phyloP scores from a whole-genome alignment of 2,329 filamentous ascomycete genomes.

The Aphanocladium album region DNA sequence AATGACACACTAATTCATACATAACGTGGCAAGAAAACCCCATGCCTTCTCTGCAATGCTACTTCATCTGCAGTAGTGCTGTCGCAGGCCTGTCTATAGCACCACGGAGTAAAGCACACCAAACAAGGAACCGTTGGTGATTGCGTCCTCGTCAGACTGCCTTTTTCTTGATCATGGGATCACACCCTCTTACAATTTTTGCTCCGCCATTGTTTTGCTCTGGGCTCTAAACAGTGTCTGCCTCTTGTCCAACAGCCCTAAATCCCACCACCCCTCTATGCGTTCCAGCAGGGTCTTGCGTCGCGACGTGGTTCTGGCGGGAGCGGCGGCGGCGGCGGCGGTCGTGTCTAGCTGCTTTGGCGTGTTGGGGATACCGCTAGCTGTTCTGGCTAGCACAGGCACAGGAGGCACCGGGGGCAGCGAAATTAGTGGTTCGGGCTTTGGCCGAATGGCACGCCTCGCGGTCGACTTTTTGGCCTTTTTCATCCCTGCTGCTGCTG shows the following conservation, averaged over 20 bases:
- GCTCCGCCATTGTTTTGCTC: conserved; percentile 13
- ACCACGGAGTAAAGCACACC: background rate
- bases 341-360: conserved; percentile 6
- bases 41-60: background rate
- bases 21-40: background rate
- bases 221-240: conserved; percentile 28
- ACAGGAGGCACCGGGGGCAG: conserved; percentile 25
- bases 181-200: conserved; percentile 1
- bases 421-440: conserved; percentile 23
- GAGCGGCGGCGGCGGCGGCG: conserved; percentile 8
- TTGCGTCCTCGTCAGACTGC: background rate
- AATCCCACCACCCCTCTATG: conserved; percentile 52
- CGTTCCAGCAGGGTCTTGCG: conserved; percentile 44
- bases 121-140: background rate
- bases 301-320: conserved; percentile 26
- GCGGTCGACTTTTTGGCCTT: conserved; percentile 12
- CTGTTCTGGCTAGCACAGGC: conserved; percentile 10
- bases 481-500: conserved; percentile 17
- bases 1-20: background rate
- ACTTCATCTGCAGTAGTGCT: background rate
- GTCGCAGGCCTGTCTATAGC: background rate
- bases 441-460: conserved; percentile 15
- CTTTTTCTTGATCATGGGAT: background rate
- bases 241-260: conserved; percentile 44
- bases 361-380: background rate